Percentiles rank a stretch among this genome's conserved stretches.
phyloP scores from a whole-genome alignment of 2,329 filamentous ascomycete genomes.

The Verticillium albo-atrum region DNA sequence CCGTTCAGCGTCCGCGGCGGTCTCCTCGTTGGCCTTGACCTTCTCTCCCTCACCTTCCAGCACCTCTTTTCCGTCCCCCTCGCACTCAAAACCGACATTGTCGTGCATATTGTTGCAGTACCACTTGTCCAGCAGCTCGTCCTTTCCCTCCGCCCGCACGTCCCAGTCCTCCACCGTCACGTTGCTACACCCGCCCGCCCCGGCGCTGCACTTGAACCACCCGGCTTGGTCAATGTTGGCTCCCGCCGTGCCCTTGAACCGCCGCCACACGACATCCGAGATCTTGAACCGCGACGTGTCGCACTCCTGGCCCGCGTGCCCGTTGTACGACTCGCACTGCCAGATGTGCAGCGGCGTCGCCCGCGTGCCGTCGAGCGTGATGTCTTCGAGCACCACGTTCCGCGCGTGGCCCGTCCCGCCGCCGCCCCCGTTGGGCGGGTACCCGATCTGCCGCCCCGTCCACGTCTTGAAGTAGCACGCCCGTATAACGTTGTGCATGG shows the following conservation, averaged over 20 bases:
- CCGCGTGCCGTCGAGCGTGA: constrained; percentile 19
- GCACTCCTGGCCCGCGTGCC: constrained; percentile 26
- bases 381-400: constrained; percentile 25
- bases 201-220: constrained; percentile 25
- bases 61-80: constrained; percentile 1
- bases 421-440: constrained; percentile 54
- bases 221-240: constrained; percentile 17
- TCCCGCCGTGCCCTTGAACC: constrained; percentile 14
- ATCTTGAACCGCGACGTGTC: constrained; percentile 27
- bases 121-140: constrained; percentile 15
- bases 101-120: constrained; percentile 21
- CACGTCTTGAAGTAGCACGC: constrained; percentile 56
- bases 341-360: constrained; percentile 26
- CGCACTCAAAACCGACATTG: constrained; percentile 18
- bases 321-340: constrained; percentile 30
- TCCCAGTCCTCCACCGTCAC: constrained; percentile 19
- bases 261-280: constrained; percentile 19
- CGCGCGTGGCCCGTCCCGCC: constrained; percentile 42
- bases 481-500: constrained; percentile 38
- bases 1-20: neutral
- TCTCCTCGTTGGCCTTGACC: neutral
- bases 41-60: neutral
- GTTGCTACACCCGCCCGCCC: constrained; percentile 24
- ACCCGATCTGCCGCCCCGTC: constrained; percentile 45
- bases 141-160: constrained; percentile 12